These are phyloP conservation scores for Prunus salicina DNA, from an alignment of 306 rosid species.

Conservation along the genomic window DNA sequence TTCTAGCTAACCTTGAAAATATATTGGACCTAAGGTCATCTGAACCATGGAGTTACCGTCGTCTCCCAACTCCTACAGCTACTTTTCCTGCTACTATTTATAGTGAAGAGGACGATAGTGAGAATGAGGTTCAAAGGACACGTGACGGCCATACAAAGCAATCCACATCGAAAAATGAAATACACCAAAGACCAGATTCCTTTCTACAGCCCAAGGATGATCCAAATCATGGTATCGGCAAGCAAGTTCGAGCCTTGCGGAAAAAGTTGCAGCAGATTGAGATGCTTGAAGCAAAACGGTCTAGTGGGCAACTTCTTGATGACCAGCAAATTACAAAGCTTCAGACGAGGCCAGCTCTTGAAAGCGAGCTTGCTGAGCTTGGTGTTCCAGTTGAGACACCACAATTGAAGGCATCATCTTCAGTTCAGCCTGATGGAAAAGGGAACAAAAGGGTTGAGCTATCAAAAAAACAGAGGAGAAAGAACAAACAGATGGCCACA, in stretches of 20 bases:
- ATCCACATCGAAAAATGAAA: constrained; percentile 36
- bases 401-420: constrained; percentile 40
- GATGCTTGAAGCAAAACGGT: constrained; percentile 88
- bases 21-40: constrained; percentile 73
- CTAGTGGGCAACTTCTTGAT: constrained; percentile 70
- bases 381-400: constrained; percentile 57
- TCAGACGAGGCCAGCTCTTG: constrained; percentile 51
- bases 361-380: constrained; percentile 72
- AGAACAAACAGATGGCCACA: constrained; percentile 39
- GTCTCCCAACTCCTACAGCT: constrained; percentile 89
- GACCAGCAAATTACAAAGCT: constrained; percentile 92
- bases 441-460: constrained; percentile 53
- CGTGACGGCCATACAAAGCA: constrained; percentile 44
- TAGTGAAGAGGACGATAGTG: constrained; percentile 86
- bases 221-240: constrained; percentile 41
- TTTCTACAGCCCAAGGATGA: constrained; percentile 68
- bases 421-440: constrained; percentile 53
- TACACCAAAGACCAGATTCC: constrained; percentile 48
- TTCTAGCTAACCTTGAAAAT: constrained; percentile 73
- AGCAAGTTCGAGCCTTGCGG: constrained; percentile 67
- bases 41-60: constrained; percentile 85
- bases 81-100: constrained; percentile 73
- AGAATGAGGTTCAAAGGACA: constrained; percentile 52
- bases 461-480: constrained; percentile 66
- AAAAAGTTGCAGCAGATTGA: constrained; percentile 97